phyloP scores from a whole-genome alignment of 305 asterid genomes.

The Fraxinus platypoda region DNA sequence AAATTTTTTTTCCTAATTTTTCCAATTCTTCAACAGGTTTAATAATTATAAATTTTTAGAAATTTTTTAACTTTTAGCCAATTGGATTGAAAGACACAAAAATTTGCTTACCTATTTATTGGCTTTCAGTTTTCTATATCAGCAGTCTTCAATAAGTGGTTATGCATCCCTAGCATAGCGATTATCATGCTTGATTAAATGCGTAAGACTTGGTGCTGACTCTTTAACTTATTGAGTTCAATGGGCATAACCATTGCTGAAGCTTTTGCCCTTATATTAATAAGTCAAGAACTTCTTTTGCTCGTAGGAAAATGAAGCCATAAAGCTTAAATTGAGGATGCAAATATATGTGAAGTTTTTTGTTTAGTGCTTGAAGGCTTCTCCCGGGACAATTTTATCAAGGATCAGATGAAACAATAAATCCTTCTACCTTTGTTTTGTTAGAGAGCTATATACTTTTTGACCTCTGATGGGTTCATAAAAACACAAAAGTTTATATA shows the following conservation, averaged over 20 bases:
- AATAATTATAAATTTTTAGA: no score
- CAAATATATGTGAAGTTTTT: neutral
- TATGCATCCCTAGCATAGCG: constrained; percentile 8
- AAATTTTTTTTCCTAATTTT: no score
- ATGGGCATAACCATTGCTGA: neutral
- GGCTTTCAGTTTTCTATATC: constrained; percentile 12
- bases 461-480: neutral
- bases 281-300: neutral
- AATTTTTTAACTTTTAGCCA: no score
- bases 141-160: neutral
- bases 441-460: neutral
- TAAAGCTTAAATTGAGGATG: neutral
- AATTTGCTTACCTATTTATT: no score
- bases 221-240: neutral
- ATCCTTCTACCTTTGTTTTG: constrained; percentile 5
- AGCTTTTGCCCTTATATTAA: neutral
- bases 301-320: constrained; percentile 1
- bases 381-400: neutral
- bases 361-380: neutral
- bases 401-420: constrained; percentile 17
- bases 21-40: no score
- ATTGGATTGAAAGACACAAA: no score
- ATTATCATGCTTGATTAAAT: neutral
- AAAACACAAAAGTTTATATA: neutral
- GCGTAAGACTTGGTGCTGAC: neutral